Conservation (phyloP, 2,329 filamentous ascomycete species). For the Hymenoscyphus repandus region DNA sequence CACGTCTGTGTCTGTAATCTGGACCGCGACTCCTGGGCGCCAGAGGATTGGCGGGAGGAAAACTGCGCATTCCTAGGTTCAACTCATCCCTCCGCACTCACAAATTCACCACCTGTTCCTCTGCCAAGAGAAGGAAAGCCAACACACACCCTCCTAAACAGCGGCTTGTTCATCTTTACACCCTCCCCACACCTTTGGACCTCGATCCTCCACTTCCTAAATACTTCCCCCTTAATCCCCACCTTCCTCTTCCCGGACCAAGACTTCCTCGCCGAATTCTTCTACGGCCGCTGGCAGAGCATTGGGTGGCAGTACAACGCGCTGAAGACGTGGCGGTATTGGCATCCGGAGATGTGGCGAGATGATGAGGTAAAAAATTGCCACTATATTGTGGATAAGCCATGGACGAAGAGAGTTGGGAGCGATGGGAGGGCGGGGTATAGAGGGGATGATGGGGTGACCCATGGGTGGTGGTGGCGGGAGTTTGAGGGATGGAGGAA, state of each 20-base stretch:
- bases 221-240: conserved; percentile 1
- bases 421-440: conserved; percentile 34
- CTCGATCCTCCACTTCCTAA: conserved; percentile 31
- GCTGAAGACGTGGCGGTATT: conserved; percentile 52
- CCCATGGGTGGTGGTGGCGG: conserved; percentile 52
- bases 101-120: conserved; percentile 32
- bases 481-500: conserved; percentile 39
- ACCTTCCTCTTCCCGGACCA: conserved; percentile 52
- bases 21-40: conserved; percentile 68
- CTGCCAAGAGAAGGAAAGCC: conserved; percentile 19
- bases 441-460: conserved; percentile 44
- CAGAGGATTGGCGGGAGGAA: conserved; percentile 54
- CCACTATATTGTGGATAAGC: conserved; percentile 57
- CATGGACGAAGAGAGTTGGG: conserved; percentile 46
- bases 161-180: conserved; percentile 45
- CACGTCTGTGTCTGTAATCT: conserved; percentile 85
- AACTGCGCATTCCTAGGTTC: conserved; percentile 53
- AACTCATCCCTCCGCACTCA: conserved; percentile 33
- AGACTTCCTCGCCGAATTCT: conserved; percentile 48
- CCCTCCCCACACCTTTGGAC: conserved; percentile 38
- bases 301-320: conserved; percentile 58
- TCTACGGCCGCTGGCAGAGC: conserved; percentile 46
- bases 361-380: conserved; percentile 51
- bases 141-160: conserved; percentile 44
- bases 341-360: conserved; percentile 49